A percentile compares a stretch with the other conserved stretches of the same genome.
These are phyloP conservation scores for Paramyrothecium roridum DNA, from an alignment of 2,329 filamentous ascomycete genomes.

Conservation along the genomic window DNA sequence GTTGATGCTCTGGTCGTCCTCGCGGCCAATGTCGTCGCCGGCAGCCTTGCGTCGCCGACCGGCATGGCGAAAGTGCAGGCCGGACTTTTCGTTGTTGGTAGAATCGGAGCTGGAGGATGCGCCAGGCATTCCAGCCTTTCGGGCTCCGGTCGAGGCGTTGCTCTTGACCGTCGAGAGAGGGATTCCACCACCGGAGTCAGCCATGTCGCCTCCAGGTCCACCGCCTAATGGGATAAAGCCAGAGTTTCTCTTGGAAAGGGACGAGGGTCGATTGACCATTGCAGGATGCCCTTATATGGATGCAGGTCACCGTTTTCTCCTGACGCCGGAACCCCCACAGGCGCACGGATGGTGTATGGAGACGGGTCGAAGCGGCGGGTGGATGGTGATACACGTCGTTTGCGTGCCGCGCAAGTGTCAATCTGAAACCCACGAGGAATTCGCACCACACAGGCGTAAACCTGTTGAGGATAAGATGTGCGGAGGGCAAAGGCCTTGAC, in stretches of 20 bases:
- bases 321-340: slow-evolving; percentile 13
- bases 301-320: slow-evolving; percentile 5
- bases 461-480: slow-evolving; percentile 13
- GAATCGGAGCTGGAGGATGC: slow-evolving; percentile 29
- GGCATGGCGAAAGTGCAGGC: slow-evolving; percentile 25
- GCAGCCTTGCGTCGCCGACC: slow-evolving; percentile 50
- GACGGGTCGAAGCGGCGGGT: slow-evolving; percentile 1
- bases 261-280: slow-evolving; percentile 26
- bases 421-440: slow-evolving; percentile 8
- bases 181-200: slow-evolving; percentile 37
- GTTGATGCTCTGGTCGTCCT: slow-evolving; percentile 36
- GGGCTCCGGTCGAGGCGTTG: slow-evolving; percentile 51
- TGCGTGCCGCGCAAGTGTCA: slow-evolving; percentile 6
- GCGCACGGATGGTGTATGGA: slow-evolving; percentile 10
- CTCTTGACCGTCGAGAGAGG: slow-evolving; percentile 55
- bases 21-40: slow-evolving; percentile 33
- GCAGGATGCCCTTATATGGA: slow-evolving; percentile 1
- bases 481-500: slow-evolving; percentile 10
- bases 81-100: slow-evolving; percentile 42
- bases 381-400: slow-evolving; percentile 9
- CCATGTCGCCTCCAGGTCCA: slow-evolving; percentile 27
- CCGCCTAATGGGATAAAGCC: slow-evolving; percentile 44
- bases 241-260: slow-evolving; percentile 33
- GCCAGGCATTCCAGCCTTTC: slow-evolving; percentile 40
- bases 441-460: slow-evolving; percentile 6